Conservation (phyloP, 73 alveolate genomes). For the Blepharisma japonicum region DNA sequence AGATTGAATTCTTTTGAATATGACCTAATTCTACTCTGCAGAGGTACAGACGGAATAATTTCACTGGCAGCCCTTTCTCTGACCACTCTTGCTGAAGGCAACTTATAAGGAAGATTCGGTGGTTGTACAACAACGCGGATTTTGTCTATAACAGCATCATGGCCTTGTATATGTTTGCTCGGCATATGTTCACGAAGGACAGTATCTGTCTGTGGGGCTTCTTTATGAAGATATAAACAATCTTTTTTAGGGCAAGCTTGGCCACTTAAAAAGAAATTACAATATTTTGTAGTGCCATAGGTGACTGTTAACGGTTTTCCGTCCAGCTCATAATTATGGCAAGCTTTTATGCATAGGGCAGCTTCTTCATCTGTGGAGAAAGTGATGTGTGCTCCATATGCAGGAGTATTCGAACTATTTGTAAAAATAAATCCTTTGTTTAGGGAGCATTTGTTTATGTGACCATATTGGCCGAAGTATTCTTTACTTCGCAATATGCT, state of each 20-base stretch:
- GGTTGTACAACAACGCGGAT: not conserved
- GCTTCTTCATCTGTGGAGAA: conserved; percentile 68
- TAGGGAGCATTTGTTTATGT: conserved; percentile 48
- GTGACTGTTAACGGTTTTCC: conserved; percentile 72
- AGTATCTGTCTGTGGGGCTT: conserved; percentile 29
- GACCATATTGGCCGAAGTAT: conserved; percentile 86
- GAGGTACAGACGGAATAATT: not conserved
- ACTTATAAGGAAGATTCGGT: not conserved
- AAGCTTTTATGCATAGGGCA: conserved; percentile 75
- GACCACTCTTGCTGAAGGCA: conserved; percentile 26
- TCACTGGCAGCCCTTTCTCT: conserved; percentile 15
- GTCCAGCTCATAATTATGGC: conserved; percentile 64
- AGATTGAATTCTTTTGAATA: too few species aligned
- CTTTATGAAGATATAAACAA: conserved; percentile 50
- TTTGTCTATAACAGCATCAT: not conserved
- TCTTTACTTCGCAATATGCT: conserved; percentile 55
- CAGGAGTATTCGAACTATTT: not conserved
- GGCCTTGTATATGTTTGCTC: conserved; percentile 14
- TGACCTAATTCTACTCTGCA: too few species aligned
- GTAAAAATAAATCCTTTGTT: conserved; percentile 25
- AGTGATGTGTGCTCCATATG: conserved; percentile 77
- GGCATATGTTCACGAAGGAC: conserved; percentile 34
- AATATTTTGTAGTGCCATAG: conserved; percentile 87
- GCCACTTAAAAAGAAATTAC: conserved; percentile 73
- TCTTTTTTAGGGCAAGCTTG: conserved; percentile 73